phyloP scores from a whole-genome alignment of 2,329 filamentous ascomycete genomes.

The Lasiodiplodia hormozganensis region DNA sequence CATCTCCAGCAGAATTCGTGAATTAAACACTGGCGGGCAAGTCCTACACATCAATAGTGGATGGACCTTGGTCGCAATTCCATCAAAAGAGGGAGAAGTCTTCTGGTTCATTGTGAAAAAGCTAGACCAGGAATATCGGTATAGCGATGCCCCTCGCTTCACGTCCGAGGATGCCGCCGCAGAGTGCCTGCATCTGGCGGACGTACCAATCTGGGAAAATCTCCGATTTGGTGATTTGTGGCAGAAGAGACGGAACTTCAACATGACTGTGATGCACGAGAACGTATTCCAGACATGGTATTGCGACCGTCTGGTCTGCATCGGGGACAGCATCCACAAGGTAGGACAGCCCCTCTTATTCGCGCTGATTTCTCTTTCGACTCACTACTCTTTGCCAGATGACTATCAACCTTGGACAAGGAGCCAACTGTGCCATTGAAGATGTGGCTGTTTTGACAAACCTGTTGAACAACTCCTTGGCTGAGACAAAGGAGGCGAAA shows the following conservation, averaged over 20 bases:
- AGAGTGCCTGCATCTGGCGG: conserved; percentile 36
- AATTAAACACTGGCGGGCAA: conserved; percentile 22
- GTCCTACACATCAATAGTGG: conserved; percentile 28
- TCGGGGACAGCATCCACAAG: conserved; percentile 55
- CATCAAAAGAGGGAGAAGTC: conserved; percentile 33
- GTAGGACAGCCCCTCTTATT: conserved; percentile 31
- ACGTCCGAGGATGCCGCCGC: conserved; percentile 42
- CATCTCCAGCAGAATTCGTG: background rate
- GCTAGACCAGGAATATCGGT: conserved; percentile 35
- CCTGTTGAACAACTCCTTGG: background rate
- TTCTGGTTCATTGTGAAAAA: conserved; percentile 39
- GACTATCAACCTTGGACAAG: conserved; percentile 1
- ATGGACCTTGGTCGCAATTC: conserved; percentile 32
- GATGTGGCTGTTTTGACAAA: background rate
- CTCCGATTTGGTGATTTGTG: conserved; percentile 47
- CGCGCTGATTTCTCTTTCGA: background rate
- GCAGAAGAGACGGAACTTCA: conserved; percentile 34
- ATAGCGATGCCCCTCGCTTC: conserved; percentile 37
- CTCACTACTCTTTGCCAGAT: background rate
- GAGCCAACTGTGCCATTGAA: conserved; percentile 2
- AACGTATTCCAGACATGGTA: conserved; percentile 49
- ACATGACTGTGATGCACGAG: conserved; percentile 44
- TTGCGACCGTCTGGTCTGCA: conserved; percentile 46
- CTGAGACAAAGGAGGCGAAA: background rate
- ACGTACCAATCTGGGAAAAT: conserved; percentile 37